Evolutionary conservation across 2,329 filamentous ascomycete species (phyloP), one percentile per base, ranked within the genome.

Genomic region (Ambrosiella cleistominuta): DNA sequence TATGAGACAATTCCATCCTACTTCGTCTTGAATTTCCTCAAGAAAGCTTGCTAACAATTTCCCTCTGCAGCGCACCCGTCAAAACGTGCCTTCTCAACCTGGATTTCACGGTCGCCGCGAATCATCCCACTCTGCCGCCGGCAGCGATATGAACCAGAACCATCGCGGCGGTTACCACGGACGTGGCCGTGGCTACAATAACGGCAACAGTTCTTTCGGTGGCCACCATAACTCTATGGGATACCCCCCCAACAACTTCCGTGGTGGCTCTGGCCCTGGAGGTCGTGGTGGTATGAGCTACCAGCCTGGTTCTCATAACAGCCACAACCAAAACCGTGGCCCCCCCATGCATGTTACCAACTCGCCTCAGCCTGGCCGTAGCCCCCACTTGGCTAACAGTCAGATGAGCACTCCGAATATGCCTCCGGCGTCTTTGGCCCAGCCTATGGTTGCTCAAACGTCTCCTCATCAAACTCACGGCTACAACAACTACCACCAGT

Each of bases 41-140:
- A 38, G 9, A 56, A 44, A n/a, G 2, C 15, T 44, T n/a, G 15
- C 57, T 62, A 59, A 60, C 63, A 66, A 45, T 19, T 54, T 39
- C 59, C 58, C 64, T 64, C 63, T 58, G 45, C 65, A 84, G 80
- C 80, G 80, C 67, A 74, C 80, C 64, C 77, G 80, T 61, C 79
- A 83, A 64, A 78, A 75, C 77, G 61, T 74, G 82, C 64, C 78
- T 77, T 61, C 80, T 57, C 85, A 85, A 66, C 77, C 81, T n/a
- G 80, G 78, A 50, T 67, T 73, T 63, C 90, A 97, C 70, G 79
- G 88, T 65, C 85, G 91, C 66, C 85, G 88, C 64, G 86, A 91
- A 68, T 96, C 91, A 37, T 85, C 85, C 42, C 88, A 93, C 66
- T 94, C 88, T 19, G 78, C 82, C 52, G 65, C 64, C 42, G 62